Conservation (phyloP, 148 eudicot genomes). For the Hydrangea macrophylla region DNA sequence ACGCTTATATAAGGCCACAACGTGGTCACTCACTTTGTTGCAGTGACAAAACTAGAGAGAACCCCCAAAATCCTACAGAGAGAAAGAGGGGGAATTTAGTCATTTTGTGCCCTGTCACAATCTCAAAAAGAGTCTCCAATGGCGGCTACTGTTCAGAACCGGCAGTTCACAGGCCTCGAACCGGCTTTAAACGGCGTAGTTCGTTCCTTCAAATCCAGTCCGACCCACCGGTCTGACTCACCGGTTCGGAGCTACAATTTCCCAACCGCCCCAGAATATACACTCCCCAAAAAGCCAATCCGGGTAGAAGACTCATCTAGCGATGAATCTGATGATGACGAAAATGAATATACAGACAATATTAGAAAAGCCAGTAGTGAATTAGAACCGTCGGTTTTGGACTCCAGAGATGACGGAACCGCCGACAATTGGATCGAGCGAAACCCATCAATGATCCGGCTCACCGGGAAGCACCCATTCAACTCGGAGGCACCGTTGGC, state of each 20-base stretch:
- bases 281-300: background rate
- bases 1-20: background rate
- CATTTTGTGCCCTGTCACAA: background rate
- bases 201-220: constrained; percentile 22
- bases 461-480: constrained; percentile 96
- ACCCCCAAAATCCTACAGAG: background rate
- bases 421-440: constrained; percentile 85
- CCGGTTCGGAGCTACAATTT: constrained; percentile 40
- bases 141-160: constrained; percentile 78
- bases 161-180: constrained; percentile 47
- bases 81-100: constrained; percentile 10
- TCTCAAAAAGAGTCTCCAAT: constrained; percentile 24
- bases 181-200: constrained; percentile 32
- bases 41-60: background rate
- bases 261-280: constrained; percentile 13
- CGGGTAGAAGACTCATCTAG: constrained; percentile 20
- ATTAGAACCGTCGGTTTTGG: constrained; percentile 53
- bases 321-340: constrained; percentile 49
- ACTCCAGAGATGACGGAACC: constrained; percentile 66
- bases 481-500: constrained; percentile 83
- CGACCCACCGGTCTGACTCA: constrained; percentile 47
- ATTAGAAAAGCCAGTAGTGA: constrained; percentile 49
- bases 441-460: constrained; percentile 63
- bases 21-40: background rate
- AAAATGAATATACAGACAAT: constrained; percentile 21